Conservation (phyloP, 1,284 basidiomycete genomes). For the Cryptococcus sp. region DNA sequence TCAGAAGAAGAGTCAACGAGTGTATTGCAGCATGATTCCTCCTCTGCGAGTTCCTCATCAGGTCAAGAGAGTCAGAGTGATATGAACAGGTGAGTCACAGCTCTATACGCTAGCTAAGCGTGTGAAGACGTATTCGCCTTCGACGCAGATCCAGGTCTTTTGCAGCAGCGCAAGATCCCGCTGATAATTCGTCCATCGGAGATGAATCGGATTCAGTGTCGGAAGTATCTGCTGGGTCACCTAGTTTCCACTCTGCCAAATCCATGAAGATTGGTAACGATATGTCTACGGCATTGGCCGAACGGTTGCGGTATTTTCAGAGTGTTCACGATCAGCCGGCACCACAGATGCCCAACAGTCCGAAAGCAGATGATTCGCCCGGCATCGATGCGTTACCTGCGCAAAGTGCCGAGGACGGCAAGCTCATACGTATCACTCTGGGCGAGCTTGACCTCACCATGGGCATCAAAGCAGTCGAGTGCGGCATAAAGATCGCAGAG, state of each 20-base stretch:
- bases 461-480: too few relatives aligned
- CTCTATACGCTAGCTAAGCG: neutral
- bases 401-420: too few relatives aligned
- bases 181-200: neutral
- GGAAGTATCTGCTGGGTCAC: neutral
- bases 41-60: neutral
- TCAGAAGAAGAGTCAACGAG: neutral
- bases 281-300: slow-evolving; percentile 17
- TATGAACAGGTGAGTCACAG: neutral
- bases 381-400: too few relatives aligned
- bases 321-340: neutral
- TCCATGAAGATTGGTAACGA: neutral
- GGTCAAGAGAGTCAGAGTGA: neutral
- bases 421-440: too few relatives aligned
- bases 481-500: too few relatives aligned
- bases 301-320: neutral
- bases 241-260: neutral
- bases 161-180: slow-evolving; percentile 6
- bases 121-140: neutral
- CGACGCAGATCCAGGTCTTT: slow-evolving; percentile 4
- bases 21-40: neutral
- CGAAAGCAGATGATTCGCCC: too few relatives aligned
- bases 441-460: too few relatives aligned
- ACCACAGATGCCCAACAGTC: too few relatives aligned
- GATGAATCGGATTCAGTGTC: slow-evolving; percentile 11